Conservation (phyloP, 345 rosid genomes). For the Sonneratia caseolaris region DNA sequence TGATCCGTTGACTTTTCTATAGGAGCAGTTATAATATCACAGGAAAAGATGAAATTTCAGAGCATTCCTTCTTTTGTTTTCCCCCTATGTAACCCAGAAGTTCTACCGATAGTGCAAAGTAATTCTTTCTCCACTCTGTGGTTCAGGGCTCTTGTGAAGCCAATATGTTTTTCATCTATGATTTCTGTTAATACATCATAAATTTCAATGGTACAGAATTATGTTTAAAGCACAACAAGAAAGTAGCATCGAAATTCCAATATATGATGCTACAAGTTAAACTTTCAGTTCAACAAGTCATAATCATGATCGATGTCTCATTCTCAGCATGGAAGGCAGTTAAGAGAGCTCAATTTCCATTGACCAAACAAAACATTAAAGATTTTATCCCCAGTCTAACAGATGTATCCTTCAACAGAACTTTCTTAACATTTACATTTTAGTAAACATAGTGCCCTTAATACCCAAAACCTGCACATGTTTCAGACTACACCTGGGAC, state of each 20-base stretch:
- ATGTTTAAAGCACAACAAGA: not conserved
- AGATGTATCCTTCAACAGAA: conserved; percentile 51
- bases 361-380: not conserved
- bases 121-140: conserved; percentile 40
- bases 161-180: conserved; percentile 31
- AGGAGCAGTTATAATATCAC: too few relatives aligned
- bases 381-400: not conserved
- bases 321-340: too few relatives aligned
- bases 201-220: too few relatives aligned
- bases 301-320: not conserved
- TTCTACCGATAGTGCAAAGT: too few relatives aligned
- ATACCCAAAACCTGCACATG: conserved; percentile 45
- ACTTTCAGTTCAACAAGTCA: too few relatives aligned
- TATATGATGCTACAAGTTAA: too few relatives aligned
- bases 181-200: not conserved
- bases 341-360: not conserved
- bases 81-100: too few relatives aligned
- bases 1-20: too few relatives aligned
- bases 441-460: conserved; percentile 65
- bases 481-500: not conserved
- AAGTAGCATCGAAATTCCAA: not conserved
- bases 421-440: conserved; percentile 62
- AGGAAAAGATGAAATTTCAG: too few relatives aligned
- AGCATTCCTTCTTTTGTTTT: too few relatives aligned
- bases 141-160: conserved; percentile 84